Percentiles rank a stretch among this genome's conserved stretches.
Evolutionary conservation across 345 rosid species (phyloP).

Genomic region (Passiflora organensis): DNA sequence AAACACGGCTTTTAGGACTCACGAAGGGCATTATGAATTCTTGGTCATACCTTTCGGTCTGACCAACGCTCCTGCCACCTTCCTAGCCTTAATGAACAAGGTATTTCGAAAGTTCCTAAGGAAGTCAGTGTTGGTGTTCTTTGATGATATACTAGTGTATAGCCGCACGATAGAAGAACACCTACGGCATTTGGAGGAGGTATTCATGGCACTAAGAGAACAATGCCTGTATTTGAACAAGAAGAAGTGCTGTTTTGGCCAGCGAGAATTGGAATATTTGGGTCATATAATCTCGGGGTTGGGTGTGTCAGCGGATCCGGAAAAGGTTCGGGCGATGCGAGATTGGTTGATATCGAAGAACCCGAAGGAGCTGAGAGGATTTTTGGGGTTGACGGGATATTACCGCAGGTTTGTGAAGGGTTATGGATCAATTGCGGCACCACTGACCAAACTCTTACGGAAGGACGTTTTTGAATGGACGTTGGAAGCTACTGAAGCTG

Average conservation of each 20-base stretch:
- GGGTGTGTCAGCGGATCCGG: neutral
- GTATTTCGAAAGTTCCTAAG: neutral
- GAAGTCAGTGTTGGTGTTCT: neutral
- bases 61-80: neutral
- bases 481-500: neutral
- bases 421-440: too few relatives aligned
- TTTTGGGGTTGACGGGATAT: neutral
- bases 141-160: neutral
- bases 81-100: neutral
- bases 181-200: neutral
- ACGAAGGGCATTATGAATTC: neutral
- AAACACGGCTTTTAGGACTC: neutral
- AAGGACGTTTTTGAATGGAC: neutral
- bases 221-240: neutral
- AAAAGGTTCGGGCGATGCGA: neutral
- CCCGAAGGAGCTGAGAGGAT: neutral
- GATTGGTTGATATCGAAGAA: neutral
- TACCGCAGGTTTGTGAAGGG: neutral
- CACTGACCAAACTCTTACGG: neutral
- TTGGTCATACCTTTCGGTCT: neutral
- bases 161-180: neutral
- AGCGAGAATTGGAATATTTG: neutral
- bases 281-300: neutral
- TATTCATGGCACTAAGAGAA: neutral
- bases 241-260: neutral